These are phyloP conservation scores for Bathelium albidoporum DNA, from an alignment of 495 filamentous ascomycete genomes.

Conservation along the genomic window DNA sequence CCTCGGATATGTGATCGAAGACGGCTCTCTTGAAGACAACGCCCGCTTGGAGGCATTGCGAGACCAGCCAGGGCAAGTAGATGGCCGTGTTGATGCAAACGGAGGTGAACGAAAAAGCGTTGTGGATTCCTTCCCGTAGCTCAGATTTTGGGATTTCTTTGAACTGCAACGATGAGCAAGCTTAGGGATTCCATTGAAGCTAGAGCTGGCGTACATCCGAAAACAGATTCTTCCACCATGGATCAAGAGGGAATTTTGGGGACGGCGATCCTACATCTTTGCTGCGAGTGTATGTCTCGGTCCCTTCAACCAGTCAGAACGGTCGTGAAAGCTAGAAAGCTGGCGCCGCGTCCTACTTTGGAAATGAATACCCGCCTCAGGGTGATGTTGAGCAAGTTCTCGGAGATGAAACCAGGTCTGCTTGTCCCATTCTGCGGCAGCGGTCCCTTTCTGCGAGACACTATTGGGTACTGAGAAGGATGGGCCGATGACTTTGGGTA, in stretches of 20 bases:
- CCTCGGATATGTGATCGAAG: slow-evolving; percentile 66
- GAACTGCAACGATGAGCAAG: slow-evolving; percentile 21
- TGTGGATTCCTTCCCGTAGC: slow-evolving; percentile 51
- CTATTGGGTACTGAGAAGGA: too few species aligned
- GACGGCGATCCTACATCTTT: not conserved
- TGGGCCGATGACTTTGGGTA: not conserved
- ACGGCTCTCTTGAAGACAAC: slow-evolving; percentile 50
- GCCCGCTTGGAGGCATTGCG: slow-evolving; percentile 61
- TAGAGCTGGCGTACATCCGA: slow-evolving; percentile 47
- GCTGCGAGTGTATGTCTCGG: not conserved
- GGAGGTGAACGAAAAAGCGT: slow-evolving; percentile 62
- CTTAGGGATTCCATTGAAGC: not conserved
- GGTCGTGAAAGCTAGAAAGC: not conserved
- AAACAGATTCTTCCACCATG: slow-evolving; percentile 76
- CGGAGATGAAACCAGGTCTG: not conserved
- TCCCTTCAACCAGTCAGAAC: not conserved
- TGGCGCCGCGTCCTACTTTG: not conserved
- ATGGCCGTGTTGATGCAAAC: slow-evolving; percentile 86
- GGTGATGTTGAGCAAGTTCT: not conserved
- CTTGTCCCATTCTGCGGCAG: not conserved
- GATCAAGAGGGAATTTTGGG: slow-evolving; percentile 30
- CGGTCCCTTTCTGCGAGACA: not conserved
- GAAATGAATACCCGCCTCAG: not conserved
- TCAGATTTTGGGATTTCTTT: slow-evolving; percentile 39
- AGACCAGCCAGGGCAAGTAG: slow-evolving; percentile 75